Base-by-base conservation (phyloP, 2,329 filamentous ascomycete species). In the Sclerotinia borealis region DNA sequence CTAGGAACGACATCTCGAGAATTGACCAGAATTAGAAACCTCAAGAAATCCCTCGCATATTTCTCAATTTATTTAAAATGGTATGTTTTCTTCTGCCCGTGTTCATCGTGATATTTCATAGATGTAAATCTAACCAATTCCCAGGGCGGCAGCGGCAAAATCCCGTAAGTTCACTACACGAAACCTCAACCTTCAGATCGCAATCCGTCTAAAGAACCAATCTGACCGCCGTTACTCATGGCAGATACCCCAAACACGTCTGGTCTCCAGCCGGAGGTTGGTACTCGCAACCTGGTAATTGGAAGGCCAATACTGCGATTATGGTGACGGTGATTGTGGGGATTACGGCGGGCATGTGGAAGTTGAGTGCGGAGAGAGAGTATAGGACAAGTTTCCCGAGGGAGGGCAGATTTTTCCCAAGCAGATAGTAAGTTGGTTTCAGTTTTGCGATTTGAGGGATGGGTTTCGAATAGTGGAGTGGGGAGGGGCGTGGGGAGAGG, bases 201-300 rank as follows among this genome's bases (percentile, higher is more conserved):
- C 48, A 52, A 56, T 52, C 54, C 56, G 45, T 56, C 45, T 56
- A n/a, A 47, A 43, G 17, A 34, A 47, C 31, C 37, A 39, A n/a
- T 54, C 59, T 62, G 15, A 62, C 25, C 25, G 29, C 27, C n/a
- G n/a, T 15, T 31, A 9, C 25, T 17, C 27, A 54, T 37, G 47
- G 31, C 73, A 96, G 92, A 75, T 96, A 96, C 80, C 93, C 92
- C 77, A 97, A 96, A 84, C 93, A 99, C 83, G 92, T 99, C 84
- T 99, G 95, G 95, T 98, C 95, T 75, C 95, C 95, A 67, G 83
- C 93, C 69, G 95, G 95, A 84, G 95, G 95, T 79, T 99, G 95
- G 95, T 99, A 99, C 79, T 81, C 89, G 61, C 93, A 96, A 77
- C 95, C 95, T 61, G 82, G 85, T 70, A 99, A 99, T 83, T 99